A percentile compares a stretch with the other conserved stretches of the same genome.
Conservation (phyloP, 805 yeast species). For the Candida montana region DNA sequence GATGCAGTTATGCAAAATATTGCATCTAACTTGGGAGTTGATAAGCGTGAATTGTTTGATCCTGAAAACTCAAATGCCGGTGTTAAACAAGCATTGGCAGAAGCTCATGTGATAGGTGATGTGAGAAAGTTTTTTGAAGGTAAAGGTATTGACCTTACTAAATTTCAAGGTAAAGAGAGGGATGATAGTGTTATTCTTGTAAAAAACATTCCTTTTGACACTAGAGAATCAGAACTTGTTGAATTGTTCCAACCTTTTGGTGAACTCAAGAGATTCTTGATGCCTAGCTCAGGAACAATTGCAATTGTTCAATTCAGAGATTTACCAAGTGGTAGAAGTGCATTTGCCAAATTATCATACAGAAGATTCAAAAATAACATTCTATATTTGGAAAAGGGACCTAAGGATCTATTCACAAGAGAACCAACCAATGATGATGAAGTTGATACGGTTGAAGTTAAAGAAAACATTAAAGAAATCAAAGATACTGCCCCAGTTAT, state of each 20-base stretch:
- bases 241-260: constrained; percentile 81
- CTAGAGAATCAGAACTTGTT: constrained; percentile 72
- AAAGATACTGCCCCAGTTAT: constrained; percentile 26
- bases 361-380: constrained; percentile 85
- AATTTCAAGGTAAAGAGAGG: constrained; percentile 59
- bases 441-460: constrained; percentile 28
- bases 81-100: constrained; percentile 95
- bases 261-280: constrained; percentile 67
- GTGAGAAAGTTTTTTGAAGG: constrained; percentile 82
- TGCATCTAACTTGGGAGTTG: constrained; percentile 75
- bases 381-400: constrained; percentile 90
- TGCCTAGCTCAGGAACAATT: constrained; percentile 96
- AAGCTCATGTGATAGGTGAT: constrained; percentile 90
- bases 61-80: constrained; percentile 85
- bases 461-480: constrained; percentile 16
- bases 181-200: constrained; percentile 79
- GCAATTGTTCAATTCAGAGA: constrained; percentile 90
- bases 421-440: constrained; percentile 36
- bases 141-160: constrained; percentile 77
- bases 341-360: constrained; percentile 82
- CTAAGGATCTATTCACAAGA: constrained; percentile 67
- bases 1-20: constrained; percentile 92
- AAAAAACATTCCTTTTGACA: constrained; percentile 88
- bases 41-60: constrained; percentile 79
- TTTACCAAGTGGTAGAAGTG: constrained; percentile 78